A percentile compares a stretch with the other conserved stretches of the same genome.
phyloP scores from a whole-genome alignment of 768 basidiomycete genomes.

The Leccinum boreale region DNA sequence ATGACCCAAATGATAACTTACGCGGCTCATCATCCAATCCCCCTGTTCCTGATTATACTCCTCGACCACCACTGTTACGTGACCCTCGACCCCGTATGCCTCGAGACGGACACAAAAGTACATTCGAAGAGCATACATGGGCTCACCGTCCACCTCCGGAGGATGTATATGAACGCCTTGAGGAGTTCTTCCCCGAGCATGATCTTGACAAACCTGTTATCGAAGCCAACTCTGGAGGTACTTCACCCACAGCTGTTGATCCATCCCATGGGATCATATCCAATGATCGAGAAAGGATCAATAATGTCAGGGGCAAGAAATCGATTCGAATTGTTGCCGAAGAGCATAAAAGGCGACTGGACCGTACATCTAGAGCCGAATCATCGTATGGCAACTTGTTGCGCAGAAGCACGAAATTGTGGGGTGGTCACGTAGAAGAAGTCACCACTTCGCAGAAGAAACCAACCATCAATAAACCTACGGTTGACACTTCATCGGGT shows the following conservation, averaged over 20 bases:
- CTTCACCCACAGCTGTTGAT: constrained; percentile 69
- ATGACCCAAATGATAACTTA: constrained; percentile 12
- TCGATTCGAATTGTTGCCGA: constrained; percentile 91
- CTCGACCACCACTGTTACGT: constrained; percentile 12
- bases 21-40: constrained; percentile 19
- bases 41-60: constrained; percentile 16
- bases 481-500: constrained; percentile 60
- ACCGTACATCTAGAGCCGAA: constrained; percentile 64
- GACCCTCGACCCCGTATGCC: constrained; percentile 25
- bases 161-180: constrained; percentile 88
- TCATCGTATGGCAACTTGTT: constrained; percentile 49
- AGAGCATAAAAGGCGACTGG: constrained; percentile 76
- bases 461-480: constrained; percentile 37
- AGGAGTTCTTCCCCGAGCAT: constrained; percentile 94
- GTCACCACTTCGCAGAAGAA: constrained; percentile 75
- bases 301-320: constrained; percentile 68
- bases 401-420: constrained; percentile 89
- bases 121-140: constrained; percentile 78
- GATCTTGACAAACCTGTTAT: constrained; percentile 96
- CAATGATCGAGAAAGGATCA: constrained; percentile 35
- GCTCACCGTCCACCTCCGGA: constrained; percentile 88
- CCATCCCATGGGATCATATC: constrained; percentile 38
- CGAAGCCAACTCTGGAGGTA: constrained; percentile 77
- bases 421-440: constrained; percentile 92
- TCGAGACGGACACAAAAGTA: constrained; percentile 34